Evolutionary conservation across 164 flowering plant genomes (phyloP).

Genomic region (Berberis vulgaris): DNA sequence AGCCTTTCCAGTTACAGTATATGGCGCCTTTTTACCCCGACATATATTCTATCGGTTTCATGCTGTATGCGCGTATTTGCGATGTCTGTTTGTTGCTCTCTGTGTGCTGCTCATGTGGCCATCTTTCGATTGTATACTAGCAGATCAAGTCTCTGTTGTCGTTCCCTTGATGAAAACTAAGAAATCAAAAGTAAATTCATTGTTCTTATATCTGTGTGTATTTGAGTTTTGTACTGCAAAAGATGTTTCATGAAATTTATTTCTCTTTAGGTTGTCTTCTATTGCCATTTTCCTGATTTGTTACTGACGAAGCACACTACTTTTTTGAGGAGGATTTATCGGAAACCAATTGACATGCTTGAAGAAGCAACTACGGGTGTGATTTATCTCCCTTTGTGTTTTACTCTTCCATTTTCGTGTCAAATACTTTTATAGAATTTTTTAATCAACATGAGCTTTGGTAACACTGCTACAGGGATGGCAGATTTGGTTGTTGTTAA

Average conservation of each 20-base stretch:
- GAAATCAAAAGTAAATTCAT: constrained; percentile 52
- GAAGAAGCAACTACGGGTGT: constrained; percentile 88
- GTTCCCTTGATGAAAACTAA: constrained; percentile 70
- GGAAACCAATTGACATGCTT: constrained; percentile 67
- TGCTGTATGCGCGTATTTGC: constrained; percentile 84
- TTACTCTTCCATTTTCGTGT: not conserved
- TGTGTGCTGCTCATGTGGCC: constrained; percentile 70
- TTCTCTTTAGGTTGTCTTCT: constrained; percentile 67
- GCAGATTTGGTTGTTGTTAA: constrained; percentile 88
- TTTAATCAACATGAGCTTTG: not conserved
- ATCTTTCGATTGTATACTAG: constrained; percentile 71
- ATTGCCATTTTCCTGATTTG: constrained; percentile 95
- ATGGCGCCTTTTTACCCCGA: constrained; percentile 86
- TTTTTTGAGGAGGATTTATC: constrained; percentile 63
- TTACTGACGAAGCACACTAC: constrained; percentile 81
- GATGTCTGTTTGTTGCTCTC: constrained; percentile 85
- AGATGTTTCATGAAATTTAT: not conserved
- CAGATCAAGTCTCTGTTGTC: constrained; percentile 88
- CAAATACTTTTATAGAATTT: constrained; percentile 1
- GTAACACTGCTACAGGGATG: constrained; percentile 50
- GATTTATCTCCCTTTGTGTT: not conserved
- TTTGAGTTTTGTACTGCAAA: not conserved
- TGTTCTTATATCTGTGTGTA: not conserved
- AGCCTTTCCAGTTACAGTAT: constrained; percentile 73
- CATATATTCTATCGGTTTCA: constrained; percentile 87